Conservation (phyloP, 768 basidiomycete genomes). For the Fistulinella prunicolor region DNA sequence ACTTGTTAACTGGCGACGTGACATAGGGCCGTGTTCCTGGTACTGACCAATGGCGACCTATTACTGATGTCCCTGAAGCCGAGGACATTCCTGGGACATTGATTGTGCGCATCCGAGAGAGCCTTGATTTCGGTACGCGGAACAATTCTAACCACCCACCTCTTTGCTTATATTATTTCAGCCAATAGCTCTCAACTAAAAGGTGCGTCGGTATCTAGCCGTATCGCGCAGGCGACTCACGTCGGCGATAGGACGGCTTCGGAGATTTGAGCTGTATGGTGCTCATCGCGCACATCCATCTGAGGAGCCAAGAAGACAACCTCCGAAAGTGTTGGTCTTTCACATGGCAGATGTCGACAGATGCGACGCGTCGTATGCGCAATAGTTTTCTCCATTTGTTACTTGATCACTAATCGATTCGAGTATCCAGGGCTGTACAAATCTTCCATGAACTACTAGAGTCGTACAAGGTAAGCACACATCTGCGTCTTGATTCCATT, state of each 20-base stretch:
- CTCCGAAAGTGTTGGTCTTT: constrained; percentile 80
- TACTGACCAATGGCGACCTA: constrained; percentile 85
- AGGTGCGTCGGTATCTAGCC: constrained; percentile 35
- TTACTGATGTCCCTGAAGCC: constrained; percentile 83
- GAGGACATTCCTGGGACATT: constrained; percentile 80
- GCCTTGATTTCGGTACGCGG: constrained; percentile 78
- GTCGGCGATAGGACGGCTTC: constrained; percentile 57
- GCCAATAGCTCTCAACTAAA: constrained; percentile 96
- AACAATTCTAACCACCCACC: background rate
- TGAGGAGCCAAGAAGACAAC: constrained; percentile 74
- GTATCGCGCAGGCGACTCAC: background rate
- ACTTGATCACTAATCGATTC: constrained; percentile 3
- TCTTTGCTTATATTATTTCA: constrained; percentile 24
- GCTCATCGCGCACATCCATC: constrained; percentile 78
- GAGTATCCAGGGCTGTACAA: constrained; percentile 63
- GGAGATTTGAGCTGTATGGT: constrained; percentile 88
- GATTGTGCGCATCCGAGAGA: constrained; percentile 87
- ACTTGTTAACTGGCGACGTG: background rate
- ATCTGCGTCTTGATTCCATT: background rate
- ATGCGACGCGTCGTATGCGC: constrained; percentile 84
- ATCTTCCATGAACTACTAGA: constrained; percentile 77
- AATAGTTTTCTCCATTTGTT: background rate
- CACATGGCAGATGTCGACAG: constrained; percentile 91
- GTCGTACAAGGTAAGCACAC: constrained; percentile 61
- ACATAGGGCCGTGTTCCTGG: constrained; percentile 80